These are phyloP conservation scores for Leptographium lundbergii DNA, from an alignment of 2,329 filamentous ascomycete genomes.

Conservation along the genomic window DNA sequence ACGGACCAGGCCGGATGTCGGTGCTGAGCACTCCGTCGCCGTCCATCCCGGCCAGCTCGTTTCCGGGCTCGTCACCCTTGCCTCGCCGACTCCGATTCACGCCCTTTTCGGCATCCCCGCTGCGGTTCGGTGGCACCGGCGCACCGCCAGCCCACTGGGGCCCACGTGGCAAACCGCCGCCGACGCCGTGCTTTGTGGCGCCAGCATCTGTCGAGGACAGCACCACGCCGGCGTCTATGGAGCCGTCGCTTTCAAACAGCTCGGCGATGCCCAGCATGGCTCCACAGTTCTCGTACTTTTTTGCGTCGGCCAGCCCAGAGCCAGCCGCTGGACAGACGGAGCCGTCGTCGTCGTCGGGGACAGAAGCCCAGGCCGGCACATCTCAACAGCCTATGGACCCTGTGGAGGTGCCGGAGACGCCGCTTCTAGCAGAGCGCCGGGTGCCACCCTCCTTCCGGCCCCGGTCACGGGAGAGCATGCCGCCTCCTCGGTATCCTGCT, in stretches of 20 bases:
- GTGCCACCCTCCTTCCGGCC: not conserved
- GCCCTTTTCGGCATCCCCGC: conserved; percentile 3
- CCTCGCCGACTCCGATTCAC: not conserved
- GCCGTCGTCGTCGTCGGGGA: not conserved
- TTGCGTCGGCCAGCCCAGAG: not conserved
- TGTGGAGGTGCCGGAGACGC: not conserved
- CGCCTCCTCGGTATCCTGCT: not conserved
- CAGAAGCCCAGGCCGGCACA: not conserved
- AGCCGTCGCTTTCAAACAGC: not conserved
- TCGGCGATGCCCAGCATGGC: not conserved
- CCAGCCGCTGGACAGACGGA: not conserved
- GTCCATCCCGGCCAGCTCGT: not conserved
- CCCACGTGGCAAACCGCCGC: conserved; percentile 4
- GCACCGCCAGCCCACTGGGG: conserved; percentile 7
- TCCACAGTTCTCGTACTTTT: not conserved
- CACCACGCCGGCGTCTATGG: not conserved
- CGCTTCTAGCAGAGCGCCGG: not conserved
- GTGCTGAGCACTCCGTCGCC: conserved; percentile 7
- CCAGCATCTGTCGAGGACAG: not conserved
- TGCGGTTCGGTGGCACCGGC: not conserved
- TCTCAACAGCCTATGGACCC: not conserved
- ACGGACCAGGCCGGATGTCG: not conserved
- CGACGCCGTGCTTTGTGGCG: conserved; percentile 4
- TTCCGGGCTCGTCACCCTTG: not conserved
- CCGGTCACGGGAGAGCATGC: not conserved